Percentiles rank a stretch among this genome's conserved stretches.
These are phyloP conservation scores for Pythium phragmiticola DNA, from an alignment of 352 stramenopile genomes.

Conservation along the genomic window DNA sequence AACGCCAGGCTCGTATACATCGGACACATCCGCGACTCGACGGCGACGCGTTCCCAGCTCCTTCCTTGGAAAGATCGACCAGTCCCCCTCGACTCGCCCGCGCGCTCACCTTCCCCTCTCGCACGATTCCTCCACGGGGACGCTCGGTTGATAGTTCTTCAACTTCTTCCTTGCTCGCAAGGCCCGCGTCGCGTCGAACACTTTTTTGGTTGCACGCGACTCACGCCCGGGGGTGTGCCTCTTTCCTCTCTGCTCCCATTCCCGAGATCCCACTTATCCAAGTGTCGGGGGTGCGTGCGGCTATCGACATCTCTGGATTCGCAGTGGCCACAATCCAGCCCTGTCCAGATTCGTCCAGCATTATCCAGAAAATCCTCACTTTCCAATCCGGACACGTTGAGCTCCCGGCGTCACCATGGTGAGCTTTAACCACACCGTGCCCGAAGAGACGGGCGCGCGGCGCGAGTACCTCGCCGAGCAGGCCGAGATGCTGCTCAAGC, in stretches of 20 bases:
- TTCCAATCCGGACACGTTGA: background rate
- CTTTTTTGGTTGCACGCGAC: background rate
- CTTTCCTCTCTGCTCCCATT: background rate
- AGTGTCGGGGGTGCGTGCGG: background rate
- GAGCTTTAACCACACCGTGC: constrained; percentile 31
- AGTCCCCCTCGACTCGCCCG: background rate
- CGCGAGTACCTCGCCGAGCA: constrained; percentile 43
- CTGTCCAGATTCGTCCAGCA: constrained; percentile 1
- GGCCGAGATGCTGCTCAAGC: constrained; percentile 63
- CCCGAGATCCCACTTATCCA: background rate
- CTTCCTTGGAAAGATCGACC: constrained; percentile 6
- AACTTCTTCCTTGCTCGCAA: constrained; percentile 24
- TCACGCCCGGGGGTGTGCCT: background rate
- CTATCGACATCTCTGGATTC: background rate
- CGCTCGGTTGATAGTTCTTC: constrained; percentile 23
- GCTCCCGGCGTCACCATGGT: constrained; percentile 11
- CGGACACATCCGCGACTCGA: background rate
- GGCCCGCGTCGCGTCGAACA: background rate
- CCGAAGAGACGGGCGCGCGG: constrained; percentile 25
- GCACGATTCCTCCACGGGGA: background rate
- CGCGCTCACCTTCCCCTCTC: background rate
- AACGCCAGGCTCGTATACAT: constrained; percentile 9
- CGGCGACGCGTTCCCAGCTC: constrained; percentile 9
- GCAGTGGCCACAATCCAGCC: background rate
- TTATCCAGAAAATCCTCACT: background rate